Evolutionary conservation across 2,329 filamentous ascomycete species (phyloP).

Genomic region (Xylaria digitata): DNA sequence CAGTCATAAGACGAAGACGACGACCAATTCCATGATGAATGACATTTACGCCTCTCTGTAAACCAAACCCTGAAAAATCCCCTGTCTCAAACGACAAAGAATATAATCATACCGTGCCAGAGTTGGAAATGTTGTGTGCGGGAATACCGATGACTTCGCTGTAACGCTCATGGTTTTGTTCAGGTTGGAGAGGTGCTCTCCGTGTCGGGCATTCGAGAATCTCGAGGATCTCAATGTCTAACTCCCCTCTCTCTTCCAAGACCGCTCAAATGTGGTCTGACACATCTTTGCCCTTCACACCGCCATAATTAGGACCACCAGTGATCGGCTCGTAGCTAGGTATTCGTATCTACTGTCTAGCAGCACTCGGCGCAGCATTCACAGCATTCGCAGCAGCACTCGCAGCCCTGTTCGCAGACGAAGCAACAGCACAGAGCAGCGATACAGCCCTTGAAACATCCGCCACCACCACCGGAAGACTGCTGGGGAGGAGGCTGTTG

Average conservation of each 20-base stretch:
- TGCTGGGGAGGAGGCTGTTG: constrained; percentile 55
- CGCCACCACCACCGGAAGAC: constrained; percentile 51
- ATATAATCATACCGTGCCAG: neutral
- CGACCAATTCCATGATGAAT: constrained; percentile 21
- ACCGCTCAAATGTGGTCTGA: neutral
- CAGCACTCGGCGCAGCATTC: constrained; percentile 55
- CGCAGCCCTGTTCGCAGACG: constrained; percentile 62
- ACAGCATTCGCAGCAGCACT: constrained; percentile 61
- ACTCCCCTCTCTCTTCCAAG: neutral
- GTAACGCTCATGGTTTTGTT: constrained; percentile 2
- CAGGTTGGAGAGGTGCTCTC: neutral
- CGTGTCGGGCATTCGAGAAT: constrained; percentile 4
- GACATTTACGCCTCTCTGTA: constrained; percentile 19
- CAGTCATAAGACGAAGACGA: constrained; percentile 19
- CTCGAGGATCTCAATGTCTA: neutral
- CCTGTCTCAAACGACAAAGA: constrained; percentile 19
- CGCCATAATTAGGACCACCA: neutral
- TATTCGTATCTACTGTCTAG: constrained; percentile 37
- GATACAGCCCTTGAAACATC: constrained; percentile 59
- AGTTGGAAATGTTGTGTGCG: neutral
- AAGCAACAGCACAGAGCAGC: constrained; percentile 64
- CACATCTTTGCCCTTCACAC: neutral
- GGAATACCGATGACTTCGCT: constrained; percentile 2
- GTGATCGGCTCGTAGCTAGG: neutral
- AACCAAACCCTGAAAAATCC: constrained; percentile 28